phyloP scores from a whole-genome alignment of 176 grass and related monocot genomes.

The Carex kokanica region DNA sequence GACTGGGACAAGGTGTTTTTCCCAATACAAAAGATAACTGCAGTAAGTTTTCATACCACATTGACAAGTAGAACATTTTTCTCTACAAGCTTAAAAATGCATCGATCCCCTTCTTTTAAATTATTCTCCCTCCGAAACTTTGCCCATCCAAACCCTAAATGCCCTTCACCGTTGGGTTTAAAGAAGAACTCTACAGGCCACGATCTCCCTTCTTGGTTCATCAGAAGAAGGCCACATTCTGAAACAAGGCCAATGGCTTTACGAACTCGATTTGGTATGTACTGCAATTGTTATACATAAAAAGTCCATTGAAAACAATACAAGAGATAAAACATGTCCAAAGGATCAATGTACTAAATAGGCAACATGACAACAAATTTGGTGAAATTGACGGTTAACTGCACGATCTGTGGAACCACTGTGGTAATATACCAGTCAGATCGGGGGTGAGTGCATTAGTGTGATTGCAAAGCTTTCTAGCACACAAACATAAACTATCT shows the following conservation, averaged over 20 bases:
- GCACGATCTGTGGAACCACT: background rate
- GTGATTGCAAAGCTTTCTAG: background rate
- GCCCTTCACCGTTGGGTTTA: constrained; percentile 6
- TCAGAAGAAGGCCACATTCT: background rate
- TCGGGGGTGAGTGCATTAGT: background rate
- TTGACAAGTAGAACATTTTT: constrained; percentile 14
- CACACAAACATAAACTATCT: background rate
- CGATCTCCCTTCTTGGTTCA: constrained; percentile 13
- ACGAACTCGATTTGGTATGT: background rate
- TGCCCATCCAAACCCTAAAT: constrained; percentile 11
- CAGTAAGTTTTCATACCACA: background rate
- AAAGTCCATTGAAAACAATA: background rate
- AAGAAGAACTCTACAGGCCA: constrained; percentile 1
- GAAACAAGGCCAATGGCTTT: background rate
- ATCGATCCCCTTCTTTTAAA: constrained; percentile 16
- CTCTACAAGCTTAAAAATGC: constrained; percentile 11
- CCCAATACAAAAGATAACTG: background rate
- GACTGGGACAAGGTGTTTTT: background rate
- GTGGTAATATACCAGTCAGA: background rate
- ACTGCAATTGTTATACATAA: constrained; percentile 5
- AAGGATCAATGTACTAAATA: background rate
- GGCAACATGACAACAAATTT: background rate
- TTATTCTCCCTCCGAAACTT: constrained; percentile 7
- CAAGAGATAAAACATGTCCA: background rate
- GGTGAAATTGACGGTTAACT: background rate